Conservation (phyloP, 2,329 filamentous ascomycete species). For the Helminthosporium solani region DNA sequence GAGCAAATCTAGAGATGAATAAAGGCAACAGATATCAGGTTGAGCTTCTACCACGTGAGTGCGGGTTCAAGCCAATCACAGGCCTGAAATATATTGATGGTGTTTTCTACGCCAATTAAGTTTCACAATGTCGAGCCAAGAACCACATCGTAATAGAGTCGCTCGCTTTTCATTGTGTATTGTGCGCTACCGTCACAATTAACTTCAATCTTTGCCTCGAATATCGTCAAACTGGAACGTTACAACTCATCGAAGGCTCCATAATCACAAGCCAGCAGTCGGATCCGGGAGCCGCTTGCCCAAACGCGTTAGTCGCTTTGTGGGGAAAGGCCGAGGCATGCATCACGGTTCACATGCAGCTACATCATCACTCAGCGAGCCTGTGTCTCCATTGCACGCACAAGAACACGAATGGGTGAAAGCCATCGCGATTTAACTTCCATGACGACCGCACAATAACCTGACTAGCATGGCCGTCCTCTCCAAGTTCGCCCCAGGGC, state of each 20-base stretch:
- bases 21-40: too few relatives aligned
- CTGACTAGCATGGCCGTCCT: slow-evolving; percentile 40
- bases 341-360: not conserved
- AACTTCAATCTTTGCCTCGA: too few relatives aligned
- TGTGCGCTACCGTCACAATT: too few relatives aligned
- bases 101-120: too few relatives aligned
- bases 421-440: not conserved
- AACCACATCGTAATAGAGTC: too few relatives aligned
- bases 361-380: not conserved
- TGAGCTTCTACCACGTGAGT: too few relatives aligned
- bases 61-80: too few relatives aligned
- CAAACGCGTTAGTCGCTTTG: not conserved
- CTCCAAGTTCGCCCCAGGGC: slow-evolving; percentile 40
- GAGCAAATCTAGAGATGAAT: too few relatives aligned
- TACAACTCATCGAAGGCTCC: not conserved
- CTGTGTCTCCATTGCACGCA: not conserved
- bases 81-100: too few relatives aligned
- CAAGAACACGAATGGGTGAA: not conserved
- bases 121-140: too few relatives aligned
- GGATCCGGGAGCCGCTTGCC: not conserved
- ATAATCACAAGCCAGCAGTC: not conserved
- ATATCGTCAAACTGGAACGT: too few relatives aligned
- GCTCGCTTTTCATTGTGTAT: too few relatives aligned
- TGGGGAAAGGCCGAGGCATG: not conserved
- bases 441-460: slow-evolving; percentile 26